Percentiles rank a stretch among this genome's conserved stretches.
These are phyloP conservation scores for Aspergillus floridensis DNA, from an alignment of 2,329 filamentous ascomycete species.

Conservation along the genomic window DNA sequence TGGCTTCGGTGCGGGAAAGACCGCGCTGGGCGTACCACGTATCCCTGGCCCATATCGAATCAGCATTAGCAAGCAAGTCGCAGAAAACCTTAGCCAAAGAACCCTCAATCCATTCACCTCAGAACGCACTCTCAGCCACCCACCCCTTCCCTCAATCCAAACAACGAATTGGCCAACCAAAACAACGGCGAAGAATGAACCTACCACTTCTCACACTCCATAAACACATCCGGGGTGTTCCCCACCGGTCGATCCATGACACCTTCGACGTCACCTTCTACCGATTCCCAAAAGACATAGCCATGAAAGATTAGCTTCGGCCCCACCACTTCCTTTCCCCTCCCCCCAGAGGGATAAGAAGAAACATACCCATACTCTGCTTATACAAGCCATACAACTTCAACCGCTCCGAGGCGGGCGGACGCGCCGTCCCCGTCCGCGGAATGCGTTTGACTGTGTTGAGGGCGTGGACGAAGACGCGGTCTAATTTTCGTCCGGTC, in stretches of 20 bases:
- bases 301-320: not conserved
- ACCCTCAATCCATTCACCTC: no score
- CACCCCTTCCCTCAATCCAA: no score
- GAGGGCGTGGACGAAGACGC: slow-evolving; percentile 97
- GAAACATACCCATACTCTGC: slow-evolving; percentile 74
- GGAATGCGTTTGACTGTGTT: slow-evolving; percentile 98
- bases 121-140: not conserved
- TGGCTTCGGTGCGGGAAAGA: slow-evolving; percentile 83
- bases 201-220: slow-evolving; percentile 66
- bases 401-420: slow-evolving; percentile 78
- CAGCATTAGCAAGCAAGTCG: not conserved
- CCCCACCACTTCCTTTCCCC: not conserved
- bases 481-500: slow-evolving; percentile 66
- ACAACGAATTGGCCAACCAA: no score
- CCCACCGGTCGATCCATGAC: slow-evolving; percentile 80
- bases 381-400: slow-evolving; percentile 98
- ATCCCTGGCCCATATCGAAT: slow-evolving; percentile 57
- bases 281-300: not conserved
- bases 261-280: slow-evolving; percentile 88
- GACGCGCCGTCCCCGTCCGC: slow-evolving; percentile 85
- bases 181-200: slow-evolving; percentile 1
- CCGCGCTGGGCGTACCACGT: slow-evolving; percentile 89
- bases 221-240: slow-evolving; percentile 50
- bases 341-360: no score
- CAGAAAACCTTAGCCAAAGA: no score